Percentiles rank a stretch among this genome's conserved stretches.
Evolutionary conservation across 2,329 filamentous ascomycete species (phyloP).

Genomic region (Penicillium nordicum): DNA sequence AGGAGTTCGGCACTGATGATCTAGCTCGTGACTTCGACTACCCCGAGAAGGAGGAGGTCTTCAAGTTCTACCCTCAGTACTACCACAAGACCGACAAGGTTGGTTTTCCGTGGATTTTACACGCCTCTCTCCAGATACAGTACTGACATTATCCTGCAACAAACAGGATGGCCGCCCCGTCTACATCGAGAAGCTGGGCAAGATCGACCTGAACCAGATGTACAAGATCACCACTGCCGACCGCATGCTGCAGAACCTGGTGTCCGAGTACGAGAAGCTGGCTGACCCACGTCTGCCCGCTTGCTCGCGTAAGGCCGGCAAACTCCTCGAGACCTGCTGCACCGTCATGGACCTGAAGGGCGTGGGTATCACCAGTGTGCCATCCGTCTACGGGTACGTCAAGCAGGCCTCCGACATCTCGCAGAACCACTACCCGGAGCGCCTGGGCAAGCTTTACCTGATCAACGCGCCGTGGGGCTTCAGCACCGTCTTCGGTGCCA

Average conservation of each 20-base stretch:
- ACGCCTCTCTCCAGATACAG: not conserved
- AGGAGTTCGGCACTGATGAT: conserved; percentile 79
- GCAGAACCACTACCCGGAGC: conserved; percentile 99
- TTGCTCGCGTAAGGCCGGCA: conserved; percentile 85
- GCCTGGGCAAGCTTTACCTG: conserved; percentile 89
- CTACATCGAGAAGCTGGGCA: conserved; percentile 94
- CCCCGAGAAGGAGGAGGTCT: conserved; percentile 76
- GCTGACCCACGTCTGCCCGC: conserved; percentile 89
- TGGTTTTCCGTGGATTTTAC: conserved; percentile 13
- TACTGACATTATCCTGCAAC: not conserved
- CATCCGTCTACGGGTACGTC: conserved; percentile 84
- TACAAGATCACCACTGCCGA: conserved; percentile 89
- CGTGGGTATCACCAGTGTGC: conserved; percentile 76
- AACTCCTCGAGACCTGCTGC: conserved; percentile 95
- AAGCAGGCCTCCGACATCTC: conserved; percentile 80
- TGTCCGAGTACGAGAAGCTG: conserved; percentile 96
- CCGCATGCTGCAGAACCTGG: conserved; percentile 94
- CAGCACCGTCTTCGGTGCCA: conserved; percentile 74
- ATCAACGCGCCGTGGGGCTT: conserved; percentile 99
- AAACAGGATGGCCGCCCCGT: conserved; percentile 86
- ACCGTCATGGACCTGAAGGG: conserved; percentile 98
- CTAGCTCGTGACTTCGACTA: conserved; percentile 80
- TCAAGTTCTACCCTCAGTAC: conserved; percentile 94
- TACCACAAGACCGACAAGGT: conserved; percentile 78
- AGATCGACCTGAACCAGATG: conserved; percentile 85